Conservation (phyloP, 495 filamentous ascomycete species). For the Podospora tetraspora region DNA sequence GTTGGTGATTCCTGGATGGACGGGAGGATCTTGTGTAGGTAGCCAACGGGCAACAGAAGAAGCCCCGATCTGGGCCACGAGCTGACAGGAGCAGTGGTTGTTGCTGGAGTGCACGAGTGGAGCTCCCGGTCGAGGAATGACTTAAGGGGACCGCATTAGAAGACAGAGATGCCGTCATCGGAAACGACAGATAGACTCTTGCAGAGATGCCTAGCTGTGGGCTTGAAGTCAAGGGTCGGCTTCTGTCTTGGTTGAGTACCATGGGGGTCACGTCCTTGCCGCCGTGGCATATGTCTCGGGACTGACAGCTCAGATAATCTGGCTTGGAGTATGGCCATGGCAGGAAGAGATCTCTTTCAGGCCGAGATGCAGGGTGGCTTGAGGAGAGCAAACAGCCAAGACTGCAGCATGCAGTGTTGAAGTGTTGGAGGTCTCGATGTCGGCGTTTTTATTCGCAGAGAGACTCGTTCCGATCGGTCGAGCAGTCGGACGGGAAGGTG, state of each 20-base stretch:
- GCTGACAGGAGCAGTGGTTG: neutral
- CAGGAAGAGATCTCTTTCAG: conserved; percentile 2
- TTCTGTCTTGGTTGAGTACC: neutral
- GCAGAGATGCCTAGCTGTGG: neutral
- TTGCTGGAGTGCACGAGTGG: neutral
- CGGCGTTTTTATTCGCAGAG: neutral
- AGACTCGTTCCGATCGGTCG: neutral
- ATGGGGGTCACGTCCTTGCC: neutral
- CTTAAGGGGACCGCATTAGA: neutral
- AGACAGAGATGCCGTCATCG: neutral
- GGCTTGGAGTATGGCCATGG: neutral
- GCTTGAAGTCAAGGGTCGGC: neutral
- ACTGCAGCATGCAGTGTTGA: neutral
- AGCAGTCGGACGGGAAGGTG: neutral
- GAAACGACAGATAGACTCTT: neutral
- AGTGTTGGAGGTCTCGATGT: neutral
- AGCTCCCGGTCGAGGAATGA: neutral
- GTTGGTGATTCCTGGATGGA: no score
- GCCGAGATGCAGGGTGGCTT: conserved; percentile 9
- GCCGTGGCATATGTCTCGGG: neutral
- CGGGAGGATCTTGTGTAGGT: no score
- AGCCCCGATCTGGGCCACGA: neutral
- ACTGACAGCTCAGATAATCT: neutral
- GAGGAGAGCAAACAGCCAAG: neutral
- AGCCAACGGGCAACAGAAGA: no score